Conservation (phyloP, 1,284 basidiomycete genomes). For the Laetiporus sulphureus region DNA sequence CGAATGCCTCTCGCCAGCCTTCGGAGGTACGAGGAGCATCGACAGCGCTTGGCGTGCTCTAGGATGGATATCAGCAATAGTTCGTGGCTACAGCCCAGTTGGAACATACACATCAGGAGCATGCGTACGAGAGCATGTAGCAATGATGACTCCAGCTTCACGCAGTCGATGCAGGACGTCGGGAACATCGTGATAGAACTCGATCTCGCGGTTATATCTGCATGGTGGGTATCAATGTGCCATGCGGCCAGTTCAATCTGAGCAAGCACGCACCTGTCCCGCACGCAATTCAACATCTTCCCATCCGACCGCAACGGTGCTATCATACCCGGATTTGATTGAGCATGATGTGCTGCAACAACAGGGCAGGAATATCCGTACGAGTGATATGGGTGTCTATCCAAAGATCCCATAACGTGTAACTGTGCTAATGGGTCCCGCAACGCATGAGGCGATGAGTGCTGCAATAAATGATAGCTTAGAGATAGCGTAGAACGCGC, state of each 20-base stretch:
- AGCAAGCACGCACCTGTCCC: slow-evolving; percentile 43
- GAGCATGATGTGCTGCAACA: background rate
- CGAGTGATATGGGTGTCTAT: slow-evolving; percentile 67
- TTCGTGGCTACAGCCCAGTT: background rate
- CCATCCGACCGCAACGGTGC: slow-evolving; percentile 60
- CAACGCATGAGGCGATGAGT: no score
- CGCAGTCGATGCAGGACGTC: slow-evolving; percentile 64
- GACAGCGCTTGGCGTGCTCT: slow-evolving; percentile 74
- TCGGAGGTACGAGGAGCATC: slow-evolving; percentile 58
- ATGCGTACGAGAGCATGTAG: slow-evolving; percentile 71
- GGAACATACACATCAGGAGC: slow-evolving; percentile 63
- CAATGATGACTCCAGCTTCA: slow-evolving; percentile 50
- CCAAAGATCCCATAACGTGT: slow-evolving; percentile 83
- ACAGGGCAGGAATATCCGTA: slow-evolving; percentile 14
- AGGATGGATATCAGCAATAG: background rate
- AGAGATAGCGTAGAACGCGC: slow-evolving; percentile 10
- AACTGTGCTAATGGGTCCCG: slow-evolving; percentile 41
- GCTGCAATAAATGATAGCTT: no score
- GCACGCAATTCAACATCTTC: slow-evolving; percentile 50
- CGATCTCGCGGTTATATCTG: slow-evolving; percentile 51
- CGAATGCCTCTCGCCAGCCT: slow-evolving; percentile 30
- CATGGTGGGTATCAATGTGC: background rate
- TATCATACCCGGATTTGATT: slow-evolving; percentile 11
- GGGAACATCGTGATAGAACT: slow-evolving; percentile 74
- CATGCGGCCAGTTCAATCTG: background rate